Base-by-base conservation (phyloP, 345 rosid species). In the Microthlaspi erraticum region DNA sequence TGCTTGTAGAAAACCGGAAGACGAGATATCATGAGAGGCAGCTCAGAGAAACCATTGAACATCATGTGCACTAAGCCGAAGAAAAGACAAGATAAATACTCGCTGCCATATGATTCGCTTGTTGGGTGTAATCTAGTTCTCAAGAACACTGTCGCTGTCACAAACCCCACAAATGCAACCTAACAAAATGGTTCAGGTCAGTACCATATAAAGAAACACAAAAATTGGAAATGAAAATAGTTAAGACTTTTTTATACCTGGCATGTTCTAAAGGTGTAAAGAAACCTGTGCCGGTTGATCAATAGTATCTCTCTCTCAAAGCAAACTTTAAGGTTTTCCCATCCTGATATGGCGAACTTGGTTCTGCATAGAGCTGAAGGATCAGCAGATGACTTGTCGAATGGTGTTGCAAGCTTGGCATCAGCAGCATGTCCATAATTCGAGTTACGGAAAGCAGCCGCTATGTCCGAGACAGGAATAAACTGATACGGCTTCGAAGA, bases 1-100 rank as follows among this genome's bases (percentile, higher is more conserved):
- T 93, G 97, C 81, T 93, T 93, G 87, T 81, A 93, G 38, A 93
- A 90, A 1, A 93, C 93, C 1, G 96, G 98, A 50, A 93, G 87
- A 68, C 97, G 88, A 63, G 86, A 79, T 79, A 90, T 90, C 88
- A 86, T 69, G 52, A 93, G 85, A 11, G 97, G 79, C n/a, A 93
- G 77, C 68, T 93, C 98, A 45, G 97, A 80, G 66, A 90, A 83
- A 41, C 96, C 97, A 81, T 90, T 90, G 64, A 88, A 90, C 96
- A 90, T 84, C 89, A 93, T 84, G 69, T 93, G 97, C 50, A 90
- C 82, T 73, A 90, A 76, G 61, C 96, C 97, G 13, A 80, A 93
- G 77, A 90, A 90, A 19, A 93, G 93, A 78, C 90, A 88, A 54
- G 96, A 78, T 38, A 90, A 82, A 76, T 93, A 93, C 77, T 84